Evolutionary conservation across 164 flowering plant species (phyloP), one percentile per base, ranked within the genome.

Genomic region (Chimonanthus salicifolius): DNA sequence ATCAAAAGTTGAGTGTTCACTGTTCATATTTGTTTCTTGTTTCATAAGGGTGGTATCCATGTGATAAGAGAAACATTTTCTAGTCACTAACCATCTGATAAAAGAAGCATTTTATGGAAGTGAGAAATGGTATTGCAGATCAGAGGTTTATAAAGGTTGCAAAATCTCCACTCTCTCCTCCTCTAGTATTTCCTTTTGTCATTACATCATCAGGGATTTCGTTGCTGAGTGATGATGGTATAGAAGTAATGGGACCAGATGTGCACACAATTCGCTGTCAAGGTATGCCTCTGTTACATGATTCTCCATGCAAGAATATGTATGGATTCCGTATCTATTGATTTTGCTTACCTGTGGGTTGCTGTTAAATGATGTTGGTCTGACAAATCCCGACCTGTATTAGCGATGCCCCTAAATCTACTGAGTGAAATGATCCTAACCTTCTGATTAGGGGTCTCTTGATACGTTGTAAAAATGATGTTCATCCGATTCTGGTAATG

Each of bases 131-230:
- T 70, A 54, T 75, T 82, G 78, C 85, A 91, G 96, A 94, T 64
- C 83, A 87, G 75, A 89, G 90, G 81, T 86, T 82, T 76, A 81
- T 88, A 21, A 91, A 92, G 87, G 83, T 92, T 71, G 89, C 96
- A 79, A 92, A 92, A 78, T 90, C 98, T 74, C 96, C 98, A 63
- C 81, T 87, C 47, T 92, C 96, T 65, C 92, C 95, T 64, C 85
- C 95, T 70, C 74, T 88, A 70, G 87, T 84, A 76, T 92, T 92
- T 74, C 88, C 88, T 47, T 91, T 83, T 66, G 48, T 47, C 49
- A 82, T 92, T 67, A 84, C 82, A 75, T 75, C 93, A 72, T 81
- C 90, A 3, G 98, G 98, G 62, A 87, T 92, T 71, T 78, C 81
- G 8, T 85, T 91, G 72, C 79, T 83, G 21, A 75, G 20, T 75